phyloP scores from a whole-genome alignment of 768 basidiomycete species.

The Termitomyces heimii region DNA sequence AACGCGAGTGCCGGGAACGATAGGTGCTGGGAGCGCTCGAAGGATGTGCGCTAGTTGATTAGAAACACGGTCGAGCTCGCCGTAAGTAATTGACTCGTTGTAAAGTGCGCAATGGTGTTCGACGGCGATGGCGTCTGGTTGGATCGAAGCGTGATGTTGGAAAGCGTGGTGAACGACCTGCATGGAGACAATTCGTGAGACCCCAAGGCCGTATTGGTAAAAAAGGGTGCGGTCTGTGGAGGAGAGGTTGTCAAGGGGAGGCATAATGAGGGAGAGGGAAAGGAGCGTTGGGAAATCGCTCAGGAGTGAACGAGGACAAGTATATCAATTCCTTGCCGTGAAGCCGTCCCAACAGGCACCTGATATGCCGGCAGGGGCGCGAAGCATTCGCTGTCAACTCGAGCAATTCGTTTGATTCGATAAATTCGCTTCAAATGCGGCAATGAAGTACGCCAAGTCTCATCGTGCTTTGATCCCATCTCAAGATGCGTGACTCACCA shows the following conservation, averaged over 20 bases:
- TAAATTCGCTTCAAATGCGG: constrained; percentile 2
- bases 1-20: constrained; percentile 44
- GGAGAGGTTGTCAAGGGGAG: constrained; percentile 16
- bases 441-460: background rate
- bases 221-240: constrained; percentile 38
- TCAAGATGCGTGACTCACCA: background rate
- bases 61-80: constrained; percentile 41
- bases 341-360: constrained; percentile 4
- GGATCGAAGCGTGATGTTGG: constrained; percentile 33
- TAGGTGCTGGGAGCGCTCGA: constrained; percentile 27
- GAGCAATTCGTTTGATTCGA: background rate
- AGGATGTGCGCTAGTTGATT: constrained; percentile 41
- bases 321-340: constrained; percentile 1
- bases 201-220: constrained; percentile 38
- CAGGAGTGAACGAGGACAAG: background rate
- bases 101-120: constrained; percentile 35
- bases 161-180: constrained; percentile 53
- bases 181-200: constrained; percentile 30
- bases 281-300: background rate
- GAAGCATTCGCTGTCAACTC: background rate
- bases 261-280: background rate
- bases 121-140: constrained; percentile 41
- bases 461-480: background rate
- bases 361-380: constrained; percentile 6
- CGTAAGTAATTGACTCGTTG: constrained; percentile 37